These are phyloP conservation scores for Sutorius eximius DNA, from an alignment of 1,284 basidiomycete genomes.

Conservation along the genomic window DNA sequence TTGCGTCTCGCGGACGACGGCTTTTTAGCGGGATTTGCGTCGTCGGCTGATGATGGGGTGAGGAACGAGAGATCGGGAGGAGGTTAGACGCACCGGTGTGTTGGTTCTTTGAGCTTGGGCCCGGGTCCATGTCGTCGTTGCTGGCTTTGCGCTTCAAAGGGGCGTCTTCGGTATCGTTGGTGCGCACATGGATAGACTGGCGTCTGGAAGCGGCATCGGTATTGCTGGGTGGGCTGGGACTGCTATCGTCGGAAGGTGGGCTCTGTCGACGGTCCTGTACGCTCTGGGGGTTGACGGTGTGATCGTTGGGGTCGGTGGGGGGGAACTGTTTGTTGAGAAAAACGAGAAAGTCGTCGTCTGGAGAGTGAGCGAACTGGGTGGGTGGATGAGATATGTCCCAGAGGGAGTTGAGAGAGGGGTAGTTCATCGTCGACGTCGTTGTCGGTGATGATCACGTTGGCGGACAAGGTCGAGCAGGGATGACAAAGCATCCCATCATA, in stretches of 20 bases:
- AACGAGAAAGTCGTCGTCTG: conserved; percentile 75
- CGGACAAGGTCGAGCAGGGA: not conserved
- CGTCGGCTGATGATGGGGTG: conserved; percentile 17
- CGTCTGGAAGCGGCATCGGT: conserved; percentile 32
- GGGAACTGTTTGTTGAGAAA: conserved; percentile 74
- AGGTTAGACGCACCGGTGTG: conserved; percentile 53
- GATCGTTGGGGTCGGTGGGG: conserved; percentile 26
- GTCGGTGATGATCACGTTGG: not conserved
- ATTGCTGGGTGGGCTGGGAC: conserved; percentile 66
- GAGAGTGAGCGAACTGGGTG: conserved; percentile 58
- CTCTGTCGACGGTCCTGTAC: conserved; percentile 41
- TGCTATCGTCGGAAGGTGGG: conserved; percentile 66
- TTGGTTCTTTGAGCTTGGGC: conserved; percentile 62
- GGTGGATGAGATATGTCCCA: conserved; percentile 69
- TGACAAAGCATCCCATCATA: conserved; percentile 8
- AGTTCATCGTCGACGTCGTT: conserved; percentile 26
- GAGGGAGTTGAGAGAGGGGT: conserved; percentile 40
- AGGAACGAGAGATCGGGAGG: conserved; percentile 4
- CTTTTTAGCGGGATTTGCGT: conserved; percentile 31
- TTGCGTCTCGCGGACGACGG: conserved; percentile 39
- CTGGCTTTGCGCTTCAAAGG: conserved; percentile 74
- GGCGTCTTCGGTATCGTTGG: conserved; percentile 43
- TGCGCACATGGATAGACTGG: conserved; percentile 35
- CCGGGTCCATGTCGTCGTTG: conserved; percentile 57
- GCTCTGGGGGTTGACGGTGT: conserved; percentile 50